Conservation (phyloP, 2,329 filamentous ascomycete genomes). For the Diplodia mutila region DNA sequence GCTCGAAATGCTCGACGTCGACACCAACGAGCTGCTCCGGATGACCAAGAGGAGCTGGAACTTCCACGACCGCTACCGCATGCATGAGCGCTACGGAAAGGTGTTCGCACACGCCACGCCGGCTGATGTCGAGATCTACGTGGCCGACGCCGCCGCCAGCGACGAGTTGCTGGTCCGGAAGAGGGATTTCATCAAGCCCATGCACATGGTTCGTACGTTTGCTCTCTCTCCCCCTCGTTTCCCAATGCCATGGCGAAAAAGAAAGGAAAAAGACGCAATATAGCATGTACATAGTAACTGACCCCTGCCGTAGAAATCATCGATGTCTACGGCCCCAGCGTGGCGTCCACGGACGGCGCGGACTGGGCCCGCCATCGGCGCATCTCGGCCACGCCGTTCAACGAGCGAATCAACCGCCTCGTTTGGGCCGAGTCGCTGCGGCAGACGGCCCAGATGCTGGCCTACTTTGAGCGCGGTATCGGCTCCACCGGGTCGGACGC, state of each 20-base stretch:
- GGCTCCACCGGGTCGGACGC: not conserved
- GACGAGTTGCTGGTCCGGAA: conserved; percentile 27
- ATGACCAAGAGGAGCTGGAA: conserved; percentile 26
- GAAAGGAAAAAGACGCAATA: not conserved
- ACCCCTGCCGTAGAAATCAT: conserved; percentile 9
- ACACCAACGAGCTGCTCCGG: not conserved
- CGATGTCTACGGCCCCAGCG: conserved; percentile 12
- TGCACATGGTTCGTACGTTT: conserved; percentile 14
- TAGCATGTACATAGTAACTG: not conserved
- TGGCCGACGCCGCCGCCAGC: conserved; percentile 27
- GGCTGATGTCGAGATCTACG: conserved; percentile 26
- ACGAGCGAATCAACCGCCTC: conserved; percentile 35
- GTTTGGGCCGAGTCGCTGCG: conserved; percentile 32
- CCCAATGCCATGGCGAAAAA: not conserved
- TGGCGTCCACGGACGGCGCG: conserved; percentile 24
- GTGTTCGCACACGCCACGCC: conserved; percentile 29
- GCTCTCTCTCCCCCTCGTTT: not conserved
- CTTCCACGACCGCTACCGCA: conserved; percentile 27
- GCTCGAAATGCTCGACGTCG: not conserved
- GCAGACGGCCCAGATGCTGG: conserved; percentile 30
- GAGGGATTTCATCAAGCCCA: conserved; percentile 13
- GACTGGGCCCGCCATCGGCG: conserved; percentile 37
- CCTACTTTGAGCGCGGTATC: conserved; percentile 24
- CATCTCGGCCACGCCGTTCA: conserved; percentile 33
- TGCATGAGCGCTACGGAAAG: conserved; percentile 29